Conservation (phyloP, 2,329 filamentous ascomycete species). For the Tympanopsis confertula region DNA sequence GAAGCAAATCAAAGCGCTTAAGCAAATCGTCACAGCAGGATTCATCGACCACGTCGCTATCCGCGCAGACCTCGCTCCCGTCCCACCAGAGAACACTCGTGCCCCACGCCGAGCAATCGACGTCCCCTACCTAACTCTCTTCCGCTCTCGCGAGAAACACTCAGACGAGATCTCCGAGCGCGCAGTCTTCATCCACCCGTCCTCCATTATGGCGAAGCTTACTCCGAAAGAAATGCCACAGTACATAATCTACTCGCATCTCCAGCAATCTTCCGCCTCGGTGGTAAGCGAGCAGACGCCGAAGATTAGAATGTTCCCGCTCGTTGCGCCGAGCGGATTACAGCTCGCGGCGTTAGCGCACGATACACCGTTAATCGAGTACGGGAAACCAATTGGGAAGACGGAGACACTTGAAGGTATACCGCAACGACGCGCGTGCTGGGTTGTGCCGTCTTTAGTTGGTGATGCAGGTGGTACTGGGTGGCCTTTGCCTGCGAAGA, state of each 20-base stretch:
- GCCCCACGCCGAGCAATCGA: slow-evolving; percentile 81
- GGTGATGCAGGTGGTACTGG: slow-evolving; percentile 51
- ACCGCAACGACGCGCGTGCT: slow-evolving; percentile 51
- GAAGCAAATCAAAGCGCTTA: slow-evolving; percentile 67
- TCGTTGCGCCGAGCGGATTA: slow-evolving; percentile 66
- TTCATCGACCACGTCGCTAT: slow-evolving; percentile 94
- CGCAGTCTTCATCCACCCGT: slow-evolving; percentile 78
- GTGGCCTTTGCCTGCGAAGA: slow-evolving; percentile 78
- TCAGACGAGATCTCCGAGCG: slow-evolving; percentile 34
- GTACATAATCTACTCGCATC: slow-evolving; percentile 77
- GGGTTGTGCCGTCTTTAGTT: slow-evolving; percentile 71
- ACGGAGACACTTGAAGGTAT: slow-evolving; percentile 34
- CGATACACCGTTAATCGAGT: slow-evolving; percentile 71
- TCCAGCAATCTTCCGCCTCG: slow-evolving; percentile 43
- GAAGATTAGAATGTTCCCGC: slow-evolving; percentile 76
- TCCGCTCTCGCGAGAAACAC: slow-evolving; percentile 19
- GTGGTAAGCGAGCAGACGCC: slow-evolving; percentile 35
- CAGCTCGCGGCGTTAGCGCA: slow-evolving; percentile 72
- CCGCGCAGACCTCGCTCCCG: slow-evolving; percentile 73
- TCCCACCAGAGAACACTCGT: slow-evolving; percentile 51
- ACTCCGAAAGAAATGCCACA: slow-evolving; percentile 66
- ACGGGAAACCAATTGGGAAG: slow-evolving; percentile 87
- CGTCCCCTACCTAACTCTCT: slow-evolving; percentile 80
- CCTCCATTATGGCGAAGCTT: slow-evolving; percentile 65
- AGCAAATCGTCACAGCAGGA: slow-evolving; percentile 82